phyloP scores from a whole-genome alignment of 495 filamentous ascomycete species.

The Penicillium daleae region DNA sequence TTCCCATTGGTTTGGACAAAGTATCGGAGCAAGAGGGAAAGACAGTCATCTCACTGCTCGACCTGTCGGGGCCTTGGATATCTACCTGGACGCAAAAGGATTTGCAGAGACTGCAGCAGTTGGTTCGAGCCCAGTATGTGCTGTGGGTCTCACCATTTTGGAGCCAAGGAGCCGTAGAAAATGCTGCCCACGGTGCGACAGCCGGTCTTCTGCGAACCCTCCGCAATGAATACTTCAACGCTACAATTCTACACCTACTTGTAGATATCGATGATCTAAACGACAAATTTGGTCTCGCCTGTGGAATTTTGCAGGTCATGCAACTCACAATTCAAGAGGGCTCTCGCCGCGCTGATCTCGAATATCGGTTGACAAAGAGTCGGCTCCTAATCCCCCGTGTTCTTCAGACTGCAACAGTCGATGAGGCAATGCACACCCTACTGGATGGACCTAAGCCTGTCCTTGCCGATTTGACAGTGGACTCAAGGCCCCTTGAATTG shows the following conservation, averaged over 20 bases:
- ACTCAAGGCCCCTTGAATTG: slow-evolving; percentile 21
- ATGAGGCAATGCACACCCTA: slow-evolving; percentile 30
- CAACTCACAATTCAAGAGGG: slow-evolving; percentile 21
- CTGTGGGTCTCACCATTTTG: slow-evolving; percentile 32
- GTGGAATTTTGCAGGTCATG: slow-evolving; percentile 23
- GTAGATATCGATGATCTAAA: slow-evolving; percentile 15
- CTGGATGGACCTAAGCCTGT: slow-evolving; percentile 26
- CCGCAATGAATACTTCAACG: slow-evolving; percentile 27
- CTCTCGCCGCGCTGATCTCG: slow-evolving; percentile 21
- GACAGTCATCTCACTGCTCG: slow-evolving; percentile 30
- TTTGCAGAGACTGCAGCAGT: slow-evolving; percentile 16
- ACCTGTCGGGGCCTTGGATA: slow-evolving; percentile 25
- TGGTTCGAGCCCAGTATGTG: slow-evolving; percentile 27
- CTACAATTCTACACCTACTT: slow-evolving; percentile 22
- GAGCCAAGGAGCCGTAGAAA: slow-evolving; percentile 11
- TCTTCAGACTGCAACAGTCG: slow-evolving; percentile 19
- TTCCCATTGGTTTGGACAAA: slow-evolving; percentile 22
- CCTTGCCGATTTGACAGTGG: slow-evolving; percentile 7
- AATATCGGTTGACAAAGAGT: slow-evolving; percentile 23
- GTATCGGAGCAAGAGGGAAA: slow-evolving; percentile 18
- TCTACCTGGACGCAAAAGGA: slow-evolving; percentile 18
- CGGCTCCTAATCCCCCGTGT: slow-evolving; percentile 27
- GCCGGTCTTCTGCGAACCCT: slow-evolving; percentile 30
- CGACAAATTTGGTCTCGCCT: slow-evolving; percentile 16
- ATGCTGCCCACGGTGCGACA: slow-evolving; percentile 22